Conservation (phyloP, 805 yeast genomes). For the Kazachstania bromeliacearum region DNA sequence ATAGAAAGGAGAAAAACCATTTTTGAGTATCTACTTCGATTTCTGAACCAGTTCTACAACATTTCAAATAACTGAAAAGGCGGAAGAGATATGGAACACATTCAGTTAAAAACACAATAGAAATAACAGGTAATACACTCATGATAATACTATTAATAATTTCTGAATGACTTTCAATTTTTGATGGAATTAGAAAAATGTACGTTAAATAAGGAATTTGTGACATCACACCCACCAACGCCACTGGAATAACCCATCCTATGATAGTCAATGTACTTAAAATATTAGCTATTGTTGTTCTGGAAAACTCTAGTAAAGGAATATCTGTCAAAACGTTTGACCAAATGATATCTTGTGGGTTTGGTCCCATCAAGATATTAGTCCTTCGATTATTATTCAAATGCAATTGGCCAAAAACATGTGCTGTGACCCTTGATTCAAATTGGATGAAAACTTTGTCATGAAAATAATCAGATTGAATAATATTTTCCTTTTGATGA, state of each 20-base stretch:
- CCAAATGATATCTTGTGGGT: conserved; percentile 71
- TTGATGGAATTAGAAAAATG: conserved; percentile 23
- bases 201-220: conserved; percentile 60
- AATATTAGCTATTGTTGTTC: conserved; percentile 37
- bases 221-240: conserved; percentile 64
- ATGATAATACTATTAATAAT: conserved; percentile 45
- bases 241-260: conserved; percentile 77
- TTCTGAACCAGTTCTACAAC: conserved; percentile 51
- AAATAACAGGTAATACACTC: conserved; percentile 57
- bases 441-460: conserved; percentile 57
- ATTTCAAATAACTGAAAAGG: conserved; percentile 43
- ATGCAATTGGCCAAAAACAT: conserved; percentile 53
- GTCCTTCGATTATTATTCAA: conserved; percentile 35
- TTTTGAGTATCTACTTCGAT: conserved; percentile 63
- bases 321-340: conserved; percentile 38
- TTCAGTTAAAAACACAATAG: conserved; percentile 55
- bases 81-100: conserved; percentile 52
- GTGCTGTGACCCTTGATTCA: conserved; percentile 45
- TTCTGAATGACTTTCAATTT: conserved; percentile 43
- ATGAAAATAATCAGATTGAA: conserved; percentile 3
- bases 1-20: conserved; percentile 71
- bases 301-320: conserved; percentile 30
- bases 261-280: conserved; percentile 42
- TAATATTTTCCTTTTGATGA: not conserved
- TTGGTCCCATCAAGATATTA: conserved; percentile 41